Base-by-base conservation (phyloP, 768 basidiomycete genomes). In the Tylopilus subfusipes region DNA sequence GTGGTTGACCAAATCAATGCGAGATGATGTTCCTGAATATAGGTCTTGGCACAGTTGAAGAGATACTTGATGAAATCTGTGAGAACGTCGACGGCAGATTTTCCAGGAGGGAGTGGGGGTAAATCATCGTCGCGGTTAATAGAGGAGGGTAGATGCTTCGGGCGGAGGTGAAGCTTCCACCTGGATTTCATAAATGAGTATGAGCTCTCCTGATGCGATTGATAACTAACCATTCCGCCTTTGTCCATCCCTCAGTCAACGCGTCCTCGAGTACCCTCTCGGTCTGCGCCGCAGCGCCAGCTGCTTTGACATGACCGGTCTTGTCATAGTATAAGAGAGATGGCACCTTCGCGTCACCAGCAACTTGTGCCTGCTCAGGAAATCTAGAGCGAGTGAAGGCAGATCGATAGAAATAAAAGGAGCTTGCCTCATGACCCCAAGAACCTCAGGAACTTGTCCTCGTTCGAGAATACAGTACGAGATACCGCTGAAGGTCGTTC, bases 321-420 rank as follows among this genome's bases (percentile, higher is more conserved):
- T 7, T 31, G 30, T 50, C 50, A 25, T 50, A 50, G 18, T 42
- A 50, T 7, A 50, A 24, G 18, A 50, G 16, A n/a, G 50, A 50
- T 16, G 50, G 50, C 8, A 50, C 50, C 7, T 42, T 50, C 12
- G 50, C 40, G 11, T 50, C 31, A 14, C 50, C 50, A 1, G 22
- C 10, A 2, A 40, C 27, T 6, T 10, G 29, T 4, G 38, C 1
- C 21, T 50, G 49, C 1, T 13, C 69, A 4, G 76, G 77, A 54
- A 73, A 78, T 50, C 78, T 78, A 30, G 1, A 31, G n/a, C 34
- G 3, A 30, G 39, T 44, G 31, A 55, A 70, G 52, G 47, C 13
- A n/a, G 29, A 1, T 13, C 30, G 11, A 38, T 2, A 34, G 4
- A n/a, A 42, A 36, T 8, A 5, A 31, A 21, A 3, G n/a, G n/a